Evolutionary conservation across 768 basidiomycete species (phyloP), one percentile per base, ranked within the genome.

Genomic region (Phallus indusiatus): DNA sequence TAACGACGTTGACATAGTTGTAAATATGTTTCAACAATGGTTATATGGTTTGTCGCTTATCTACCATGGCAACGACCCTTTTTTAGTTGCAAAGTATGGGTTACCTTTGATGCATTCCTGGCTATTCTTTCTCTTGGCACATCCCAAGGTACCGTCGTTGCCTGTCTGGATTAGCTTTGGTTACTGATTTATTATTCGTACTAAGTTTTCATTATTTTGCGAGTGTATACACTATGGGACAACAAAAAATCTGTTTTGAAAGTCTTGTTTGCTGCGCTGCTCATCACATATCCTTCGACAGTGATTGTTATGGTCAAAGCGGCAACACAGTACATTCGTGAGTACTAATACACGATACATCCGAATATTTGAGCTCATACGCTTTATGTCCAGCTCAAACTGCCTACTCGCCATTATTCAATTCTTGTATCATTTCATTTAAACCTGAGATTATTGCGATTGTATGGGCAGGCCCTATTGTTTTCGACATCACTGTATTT

Each of bases 401-500:
- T 9, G n/a, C 52, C 0, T 58, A 53, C 34, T 33, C 24, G 28
- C n/a, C 48, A 1, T 20, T 55, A 42, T 33, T 58, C 9, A 53
- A 50, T 24, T 50, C 24, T 17, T 58, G 56, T 35, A 33, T 12
- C n/a, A n/a, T 53, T 28, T 18, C 17, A 35, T 17, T 18, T 22
- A 49, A 47, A n/a, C 47, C 56, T 1, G 21, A 52, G 22, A 21
- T 58, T n/a, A 33, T 28, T 20, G 33, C 47, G 14, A 28, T 33
- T 11, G 47, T 37, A 22, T 58, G 28, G 22, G 56, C 48, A 7
- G 22, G 47, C 12, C 56, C 56, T n/a, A 16, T 54, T 37, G 12
- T 60, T 2, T 60, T 60, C 18, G 58, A 60, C 35, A 46, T 60
- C 0, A 34, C 21, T 18, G 18, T 60, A 16, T 54, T 60, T 35